Evolutionary conservation across 805 yeast genomes (phyloP).

Genomic region (Barnettozyma siamensis): DNA sequence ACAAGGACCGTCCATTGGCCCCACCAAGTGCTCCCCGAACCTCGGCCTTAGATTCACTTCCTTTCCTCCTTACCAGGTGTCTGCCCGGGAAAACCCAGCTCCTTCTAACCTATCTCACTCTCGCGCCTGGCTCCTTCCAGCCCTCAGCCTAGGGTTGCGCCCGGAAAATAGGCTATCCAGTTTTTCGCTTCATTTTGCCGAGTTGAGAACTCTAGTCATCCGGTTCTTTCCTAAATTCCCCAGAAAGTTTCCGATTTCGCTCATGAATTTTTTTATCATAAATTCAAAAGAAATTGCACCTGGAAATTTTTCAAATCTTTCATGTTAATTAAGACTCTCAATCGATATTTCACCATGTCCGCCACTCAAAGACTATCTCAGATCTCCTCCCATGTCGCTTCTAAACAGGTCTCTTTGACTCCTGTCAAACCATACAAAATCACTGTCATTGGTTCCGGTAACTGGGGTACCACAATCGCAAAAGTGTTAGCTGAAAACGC

Average conservation of each 20-base stretch:
- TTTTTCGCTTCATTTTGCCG: background rate
- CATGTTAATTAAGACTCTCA: background rate
- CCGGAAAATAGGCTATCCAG: background rate
- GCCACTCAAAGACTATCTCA: constrained; percentile 6
- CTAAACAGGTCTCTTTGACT: constrained; percentile 16
- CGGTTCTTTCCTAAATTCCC: background rate
- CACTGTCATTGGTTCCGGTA: constrained; percentile 91
- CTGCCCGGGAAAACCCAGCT: too few relatives aligned
- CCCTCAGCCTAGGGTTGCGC: too few relatives aligned
- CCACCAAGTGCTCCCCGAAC: too few relatives aligned
- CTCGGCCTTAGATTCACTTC: too few relatives aligned
- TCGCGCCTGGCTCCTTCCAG: too few relatives aligned
- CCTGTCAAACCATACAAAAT: constrained; percentile 42
- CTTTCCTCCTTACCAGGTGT: too few relatives aligned
- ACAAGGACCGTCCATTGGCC: too few relatives aligned
- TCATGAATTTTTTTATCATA: too few relatives aligned
- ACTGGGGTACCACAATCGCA: constrained; percentile 98
- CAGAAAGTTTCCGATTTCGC: background rate
- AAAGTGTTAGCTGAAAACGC: constrained; percentile 91
- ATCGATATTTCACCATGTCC: background rate
- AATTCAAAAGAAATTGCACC: background rate
- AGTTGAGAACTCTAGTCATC: background rate
- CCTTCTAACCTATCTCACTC: background rate
- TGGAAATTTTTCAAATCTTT: background rate
- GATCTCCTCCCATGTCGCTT: constrained; percentile 12